Evolutionary conservation across 176 grass and related monocot genomes (phyloP), one percentile per base, ranked within the genome.

Genomic region (Puya raimondii): DNA sequence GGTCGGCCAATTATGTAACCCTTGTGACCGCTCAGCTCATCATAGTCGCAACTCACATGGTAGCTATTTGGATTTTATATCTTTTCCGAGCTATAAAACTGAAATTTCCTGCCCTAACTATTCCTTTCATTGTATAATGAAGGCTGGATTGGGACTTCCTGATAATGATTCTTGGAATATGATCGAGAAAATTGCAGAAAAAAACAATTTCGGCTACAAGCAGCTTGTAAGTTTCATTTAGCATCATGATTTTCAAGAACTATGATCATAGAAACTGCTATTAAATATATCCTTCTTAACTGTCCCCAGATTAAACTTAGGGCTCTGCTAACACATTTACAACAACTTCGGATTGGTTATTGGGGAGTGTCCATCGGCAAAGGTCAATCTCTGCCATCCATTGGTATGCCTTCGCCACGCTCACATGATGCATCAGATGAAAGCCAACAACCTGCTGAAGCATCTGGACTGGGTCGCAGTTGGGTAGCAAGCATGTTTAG

Each of bases 401-500:
- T 77, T 82, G 80, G 84, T 71, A 85, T 93, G 84, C 80, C 86
- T 73, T 99, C 94, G 29, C 94, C 94, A 79, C 89, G 80, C 73
- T 84, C 80, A 1, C 56, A 68, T 71, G 86, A 97, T 86, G 80
- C 84, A 75, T 77, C 87, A 69, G 89, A 99, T 72, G 94, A 92
- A 83, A 87, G 79, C 63, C 86, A 96, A 80, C 83, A 92, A 82
- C 89, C 89, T 74, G 74, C 94, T 16, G 94, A 99, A 75, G 89
- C 94, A 64, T 93, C 94, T 81, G 94, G 76, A 49, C 70, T 99
- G 70, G 94, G 94, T 16, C 82, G 94, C 80, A 99, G 80, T 81
- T 99, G 94, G 94, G 85, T 99, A 80, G 89, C 92, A 66, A 92
- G 89, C 79, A 99, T 99, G 94, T 99, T 99, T 75, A 99, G 86